Percentiles rank a stretch among this genome's conserved stretches.
These are phyloP conservation scores for Pneumocystis carinii DNA, from an alignment of 1,139 yeast genomes.

Conservation along the genomic window DNA sequence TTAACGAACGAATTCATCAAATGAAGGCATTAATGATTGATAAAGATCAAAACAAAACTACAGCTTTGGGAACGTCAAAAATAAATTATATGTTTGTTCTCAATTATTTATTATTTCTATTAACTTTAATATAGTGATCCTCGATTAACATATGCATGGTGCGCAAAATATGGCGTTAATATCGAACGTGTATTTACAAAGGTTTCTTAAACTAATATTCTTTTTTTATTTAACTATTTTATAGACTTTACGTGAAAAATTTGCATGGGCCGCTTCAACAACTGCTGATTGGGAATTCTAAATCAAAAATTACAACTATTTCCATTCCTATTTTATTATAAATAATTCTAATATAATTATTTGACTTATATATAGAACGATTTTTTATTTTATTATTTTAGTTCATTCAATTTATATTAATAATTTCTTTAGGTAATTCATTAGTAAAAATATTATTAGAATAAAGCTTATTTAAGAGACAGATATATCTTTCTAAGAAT, in stretches of 20 bases:
- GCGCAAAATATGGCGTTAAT: constrained; percentile 76
- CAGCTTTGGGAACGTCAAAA: constrained; percentile 83
- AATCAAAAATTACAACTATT: background rate
- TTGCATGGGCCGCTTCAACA: constrained; percentile 89
- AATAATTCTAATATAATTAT: background rate
- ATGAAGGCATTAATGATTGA: constrained; percentile 68
- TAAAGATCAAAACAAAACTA: constrained; percentile 86
- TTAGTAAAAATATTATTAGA: background rate
- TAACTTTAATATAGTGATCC: constrained; percentile 40
- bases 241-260: constrained; percentile 68
- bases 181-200: constrained; percentile 84
- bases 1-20: constrained; percentile 56
- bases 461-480: background rate
- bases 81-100: constrained; percentile 54
- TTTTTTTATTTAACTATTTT: background rate
- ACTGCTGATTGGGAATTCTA: constrained; percentile 78
- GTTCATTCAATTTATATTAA: background rate
- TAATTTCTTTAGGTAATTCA: background rate
- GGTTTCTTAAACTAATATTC: background rate
- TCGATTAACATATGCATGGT: constrained; percentile 73
- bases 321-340: background rate
- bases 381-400: background rate
- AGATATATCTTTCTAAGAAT: background rate
- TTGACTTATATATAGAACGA: background rate
- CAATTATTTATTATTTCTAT: background rate